A percentile compares a stretch with the other conserved stretches of the same genome.
phyloP scores from a whole-genome alignment of 768 basidiomycete genomes.

The Baorangia bicolor region DNA sequence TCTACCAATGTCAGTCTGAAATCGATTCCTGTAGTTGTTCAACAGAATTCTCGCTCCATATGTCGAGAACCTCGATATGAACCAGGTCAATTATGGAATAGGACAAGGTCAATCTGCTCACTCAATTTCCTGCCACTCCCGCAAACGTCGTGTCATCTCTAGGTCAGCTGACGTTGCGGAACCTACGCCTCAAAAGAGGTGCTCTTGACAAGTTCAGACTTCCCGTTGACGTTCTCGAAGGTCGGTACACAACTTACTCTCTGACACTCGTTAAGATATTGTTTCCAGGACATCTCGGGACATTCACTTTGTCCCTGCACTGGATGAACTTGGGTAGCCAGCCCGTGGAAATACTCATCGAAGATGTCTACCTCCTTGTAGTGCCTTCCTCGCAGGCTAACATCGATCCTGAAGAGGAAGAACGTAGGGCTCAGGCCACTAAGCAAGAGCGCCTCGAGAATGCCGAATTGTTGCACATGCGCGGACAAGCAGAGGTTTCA shows the following conservation, averaged over 20 bases:
- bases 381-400: slow-evolving; percentile 72
- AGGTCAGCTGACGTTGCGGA: slow-evolving; percentile 78
- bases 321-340: slow-evolving; percentile 89
- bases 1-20: not conserved
- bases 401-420: slow-evolving; percentile 82
- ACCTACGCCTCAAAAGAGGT: slow-evolving; percentile 86
- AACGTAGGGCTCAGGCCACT: slow-evolving; percentile 71
- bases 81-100: slow-evolving; percentile 92
- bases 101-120: slow-evolving; percentile 59
- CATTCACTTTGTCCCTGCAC: slow-evolving; percentile 80
- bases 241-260: slow-evolving; percentile 34
- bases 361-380: slow-evolving; percentile 94
- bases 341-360: slow-evolving; percentile 87
- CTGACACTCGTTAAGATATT: not conserved
- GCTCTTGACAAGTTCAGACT: slow-evolving; percentile 94
- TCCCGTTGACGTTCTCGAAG: slow-evolving; percentile 94
- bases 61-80: slow-evolving; percentile 93
- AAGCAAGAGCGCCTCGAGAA: slow-evolving; percentile 88
- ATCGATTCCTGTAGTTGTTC: slow-evolving; percentile 52
- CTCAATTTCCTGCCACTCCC: not conserved
- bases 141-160: slow-evolving; percentile 7
- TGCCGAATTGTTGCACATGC: slow-evolving; percentile 80
- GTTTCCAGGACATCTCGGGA: slow-evolving; percentile 73
- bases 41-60: slow-evolving; percentile 92
- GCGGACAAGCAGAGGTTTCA: slow-evolving; percentile 50